A percentile compares a stretch with the other conserved stretches of the same genome.
phyloP scores from a whole-genome alignment of 2,329 filamentous ascomycete genomes.

The Botryotinia convoluta region DNA sequence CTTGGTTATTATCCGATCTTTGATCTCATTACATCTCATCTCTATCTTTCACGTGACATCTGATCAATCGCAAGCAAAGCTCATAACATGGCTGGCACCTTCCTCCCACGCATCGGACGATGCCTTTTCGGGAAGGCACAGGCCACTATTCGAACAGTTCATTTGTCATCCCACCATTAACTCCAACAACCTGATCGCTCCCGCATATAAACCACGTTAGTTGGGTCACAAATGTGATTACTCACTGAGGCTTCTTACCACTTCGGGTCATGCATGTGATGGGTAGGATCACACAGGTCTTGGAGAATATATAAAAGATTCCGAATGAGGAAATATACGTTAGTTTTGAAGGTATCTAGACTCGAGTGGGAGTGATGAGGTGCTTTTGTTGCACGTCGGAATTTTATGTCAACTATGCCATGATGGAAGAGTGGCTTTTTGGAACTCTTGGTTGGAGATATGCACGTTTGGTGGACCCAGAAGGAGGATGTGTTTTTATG shows the following conservation, averaged over 20 bases:
- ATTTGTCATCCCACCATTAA: background rate
- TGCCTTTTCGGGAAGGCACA: background rate
- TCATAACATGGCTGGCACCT: background rate
- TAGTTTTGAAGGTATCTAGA: background rate
- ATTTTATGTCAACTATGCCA: constrained; percentile 1
- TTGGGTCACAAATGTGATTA: background rate
- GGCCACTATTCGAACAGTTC: background rate
- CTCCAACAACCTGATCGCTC: background rate
- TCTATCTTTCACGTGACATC: background rate
- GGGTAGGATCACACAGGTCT: background rate
- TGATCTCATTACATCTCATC: background rate
- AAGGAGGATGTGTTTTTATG: background rate
- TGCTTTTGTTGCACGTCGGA: background rate
- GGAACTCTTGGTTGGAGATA: background rate
- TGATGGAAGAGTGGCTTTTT: background rate
- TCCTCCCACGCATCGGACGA: background rate
- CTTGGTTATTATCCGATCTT: background rate
- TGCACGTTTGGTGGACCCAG: background rate
- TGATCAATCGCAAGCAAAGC: background rate
- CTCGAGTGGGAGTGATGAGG: background rate
- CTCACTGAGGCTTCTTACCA: background rate
- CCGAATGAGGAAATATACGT: background rate
- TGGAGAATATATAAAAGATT: background rate
- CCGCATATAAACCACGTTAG: background rate
- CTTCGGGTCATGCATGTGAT: background rate